Base-by-base conservation (phyloP, 768 basidiomycete species). In the Lactarius hengduanensis region DNA sequence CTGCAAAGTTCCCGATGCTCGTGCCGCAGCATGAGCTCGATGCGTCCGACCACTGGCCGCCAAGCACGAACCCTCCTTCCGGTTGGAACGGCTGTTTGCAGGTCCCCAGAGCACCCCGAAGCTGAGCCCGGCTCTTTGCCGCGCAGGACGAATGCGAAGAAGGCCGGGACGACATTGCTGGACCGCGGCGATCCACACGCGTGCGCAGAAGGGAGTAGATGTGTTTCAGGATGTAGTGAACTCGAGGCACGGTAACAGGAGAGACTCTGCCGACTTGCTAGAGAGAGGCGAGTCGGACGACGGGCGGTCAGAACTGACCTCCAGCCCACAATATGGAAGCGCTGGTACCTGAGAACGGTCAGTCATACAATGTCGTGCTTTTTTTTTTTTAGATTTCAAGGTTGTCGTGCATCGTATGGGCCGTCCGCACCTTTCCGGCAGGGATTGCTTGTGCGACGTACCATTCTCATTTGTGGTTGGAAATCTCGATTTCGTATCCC, bases 401-500 rank as follows among this genome's bases (percentile, higher is more conserved):
- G 10, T 16, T 34, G n/a, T 28, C 10, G 34, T 18, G 20, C 43
- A 7, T 45, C 20, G 20, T n/a, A 18, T 8, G 20, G 28, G 30
- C 18, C 6, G 28, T 28, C 15, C 72, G 18, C 70, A 86, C 88
- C 81, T 88, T 89, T 77, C 83, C 83, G 0, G 82, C 86, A 1
- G 84, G 84, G 75, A 90, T 90, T 45, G 90, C 82, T 65, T 84
- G 81, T 0, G 82, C 80, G 0, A 83, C 83, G 72, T 87, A 89
- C 88, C 87, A 89, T 59, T 82, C 84, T 1, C 88, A 88, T 76
- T 90, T 90, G 77, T 38, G 36, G 36, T 86, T 85, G 69, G 64
- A 58, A 15, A 69, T 89, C 85, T 89, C 85, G 57, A 90, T 82
- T 68, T 88, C 82, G 67, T 78, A 87, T 16, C 80, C 74, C 26